These are phyloP conservation scores for Medicago arabica DNA, from an alignment of 306 rosid species.

Conservation along the genomic window DNA sequence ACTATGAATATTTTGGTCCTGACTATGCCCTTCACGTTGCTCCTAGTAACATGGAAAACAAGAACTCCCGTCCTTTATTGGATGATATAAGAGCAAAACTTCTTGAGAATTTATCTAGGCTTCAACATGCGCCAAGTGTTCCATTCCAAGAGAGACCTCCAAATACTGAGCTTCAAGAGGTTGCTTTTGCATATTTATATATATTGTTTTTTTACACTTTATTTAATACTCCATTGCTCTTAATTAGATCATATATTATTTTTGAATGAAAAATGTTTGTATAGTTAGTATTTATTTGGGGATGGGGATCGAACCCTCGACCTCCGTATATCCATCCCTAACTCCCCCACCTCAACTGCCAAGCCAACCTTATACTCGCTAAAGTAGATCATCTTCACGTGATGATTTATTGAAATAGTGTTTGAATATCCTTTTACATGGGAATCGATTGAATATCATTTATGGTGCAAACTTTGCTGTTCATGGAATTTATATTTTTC, in stretches of 20 bases:
- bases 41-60: slow-evolving; percentile 67
- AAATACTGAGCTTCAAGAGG: slow-evolving; percentile 52
- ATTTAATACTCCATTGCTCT: slow-evolving; percentile 15
- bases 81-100: slow-evolving; percentile 51
- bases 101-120: slow-evolving; percentile 51
- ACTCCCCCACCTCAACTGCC: neutral
- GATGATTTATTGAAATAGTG: slow-evolving; percentile 7
- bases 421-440: slow-evolving; percentile 30
- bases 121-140: slow-evolving; percentile 62
- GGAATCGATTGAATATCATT: slow-evolving; percentile 2
- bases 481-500: slow-evolving; percentile 11
- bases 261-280: neutral
- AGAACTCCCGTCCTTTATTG: slow-evolving; percentile 51
- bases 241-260: neutral
- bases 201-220: neutral
- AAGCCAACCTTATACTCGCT: neutral
- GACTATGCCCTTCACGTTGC: slow-evolving; percentile 58
- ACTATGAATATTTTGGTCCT: slow-evolving; percentile 63
- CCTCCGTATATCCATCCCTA: neutral
- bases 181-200: slow-evolving; percentile 27
- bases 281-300: neutral
- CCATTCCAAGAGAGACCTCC: slow-evolving; percentile 63
- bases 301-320: neutral
- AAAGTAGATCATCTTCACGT: neutral
- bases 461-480: slow-evolving; percentile 4